Conservation (phyloP, 768 basidiomycete species). For the Naganishia vishniacii region DNA sequence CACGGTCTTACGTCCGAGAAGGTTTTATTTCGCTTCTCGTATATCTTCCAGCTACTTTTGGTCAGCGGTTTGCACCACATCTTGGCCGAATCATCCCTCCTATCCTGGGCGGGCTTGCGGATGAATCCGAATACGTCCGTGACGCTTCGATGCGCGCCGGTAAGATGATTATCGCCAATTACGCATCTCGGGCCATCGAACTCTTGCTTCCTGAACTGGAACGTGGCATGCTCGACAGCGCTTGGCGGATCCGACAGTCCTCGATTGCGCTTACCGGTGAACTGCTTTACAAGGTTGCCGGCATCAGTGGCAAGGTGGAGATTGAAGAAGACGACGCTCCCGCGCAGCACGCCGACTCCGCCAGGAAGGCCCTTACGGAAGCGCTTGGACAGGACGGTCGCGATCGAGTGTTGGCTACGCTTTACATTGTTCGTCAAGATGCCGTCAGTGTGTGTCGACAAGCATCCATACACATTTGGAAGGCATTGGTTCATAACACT, state of each 20-base stretch:
- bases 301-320: constrained; percentile 82
- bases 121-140: constrained; percentile 87
- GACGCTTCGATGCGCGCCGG: constrained; percentile 99
- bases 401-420: constrained; percentile 79
- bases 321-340: constrained; percentile 63
- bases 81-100: constrained; percentile 88
- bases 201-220: constrained; percentile 89
- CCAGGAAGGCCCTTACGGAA: constrained; percentile 77
- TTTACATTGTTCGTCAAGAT: constrained; percentile 92
- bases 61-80: constrained; percentile 91
- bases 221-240: constrained; percentile 84
- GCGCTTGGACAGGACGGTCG: constrained; percentile 81
- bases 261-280: constrained; percentile 95
- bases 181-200: constrained; percentile 85
- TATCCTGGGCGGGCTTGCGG: constrained; percentile 83
- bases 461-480: constrained; percentile 93
- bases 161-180: constrained; percentile 93
- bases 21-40: constrained; percentile 98
- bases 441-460: constrained; percentile 81
- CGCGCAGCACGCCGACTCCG: constrained; percentile 64
- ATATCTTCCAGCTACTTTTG: constrained; percentile 91
- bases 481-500: constrained; percentile 76
- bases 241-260: constrained; percentile 93
- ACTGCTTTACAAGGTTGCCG: constrained; percentile 90
- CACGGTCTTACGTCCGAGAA: constrained; percentile 84